Percentiles rank a stretch among this genome's conserved stretches.
phyloP scores from a whole-genome alignment of 2,329 filamentous ascomycete genomes.

The Colletotrichum simmondsii region DNA sequence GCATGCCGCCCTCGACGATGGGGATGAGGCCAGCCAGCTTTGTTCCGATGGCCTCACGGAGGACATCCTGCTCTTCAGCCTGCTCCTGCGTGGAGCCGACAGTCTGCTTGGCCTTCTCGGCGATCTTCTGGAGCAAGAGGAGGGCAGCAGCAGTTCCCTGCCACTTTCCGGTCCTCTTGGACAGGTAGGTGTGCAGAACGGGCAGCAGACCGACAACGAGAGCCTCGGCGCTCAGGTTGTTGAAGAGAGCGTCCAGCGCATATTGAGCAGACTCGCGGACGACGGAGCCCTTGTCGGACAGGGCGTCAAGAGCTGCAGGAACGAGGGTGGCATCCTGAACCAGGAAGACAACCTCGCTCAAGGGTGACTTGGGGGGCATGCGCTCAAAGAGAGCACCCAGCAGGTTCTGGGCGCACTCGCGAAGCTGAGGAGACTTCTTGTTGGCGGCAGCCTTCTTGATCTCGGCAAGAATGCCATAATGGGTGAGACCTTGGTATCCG shows the following conservation, averaged over 20 bases:
- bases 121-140: constrained; percentile 89
- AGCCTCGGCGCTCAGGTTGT: constrained; percentile 81
- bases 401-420: constrained; percentile 95
- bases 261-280: constrained; percentile 95
- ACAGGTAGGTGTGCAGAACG: constrained; percentile 78
- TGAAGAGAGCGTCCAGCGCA: constrained; percentile 89
- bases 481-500: constrained; percentile 62
- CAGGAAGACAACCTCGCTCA: constrained; percentile 85
- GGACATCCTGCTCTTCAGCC: constrained; percentile 86
- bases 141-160: constrained; percentile 92
- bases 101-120: constrained; percentile 90
- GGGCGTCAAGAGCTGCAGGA: constrained; percentile 79
- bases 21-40: constrained; percentile 90
- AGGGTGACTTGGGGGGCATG: constrained; percentile 79
- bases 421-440: constrained; percentile 89
- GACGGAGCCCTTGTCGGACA: constrained; percentile 89
- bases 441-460: constrained; percentile 82
- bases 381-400: constrained; percentile 94
- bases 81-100: constrained; percentile 83
- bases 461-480: constrained; percentile 66
- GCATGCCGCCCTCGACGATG: constrained; percentile 91
- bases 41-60: constrained; percentile 90
- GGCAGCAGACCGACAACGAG: constrained; percentile 87
- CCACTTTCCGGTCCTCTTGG: constrained; percentile 92
- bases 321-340: constrained; percentile 83